Conservation (phyloP, 208 protist genomes). For the Chromosphaera perkinsii region DNA sequence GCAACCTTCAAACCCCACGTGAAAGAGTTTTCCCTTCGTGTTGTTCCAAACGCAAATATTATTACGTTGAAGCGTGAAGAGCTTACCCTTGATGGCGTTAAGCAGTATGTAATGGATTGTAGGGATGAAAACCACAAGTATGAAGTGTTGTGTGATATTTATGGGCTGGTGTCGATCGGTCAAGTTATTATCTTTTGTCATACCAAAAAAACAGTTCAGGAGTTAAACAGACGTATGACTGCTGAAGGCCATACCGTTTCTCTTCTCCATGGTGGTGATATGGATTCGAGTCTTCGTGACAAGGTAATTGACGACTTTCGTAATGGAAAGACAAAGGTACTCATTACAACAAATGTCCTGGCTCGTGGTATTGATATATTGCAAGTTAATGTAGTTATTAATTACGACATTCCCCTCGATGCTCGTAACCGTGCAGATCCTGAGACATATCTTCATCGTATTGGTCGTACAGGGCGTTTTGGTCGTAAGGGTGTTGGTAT, state of each 20-base stretch:
- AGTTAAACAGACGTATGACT: constrained; percentile 25
- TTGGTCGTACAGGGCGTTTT: constrained; percentile 58
- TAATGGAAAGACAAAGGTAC: constrained; percentile 42
- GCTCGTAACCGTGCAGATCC: constrained; percentile 32
- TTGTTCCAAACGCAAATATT: constrained; percentile 1
- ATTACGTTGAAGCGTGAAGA: constrained; percentile 17
- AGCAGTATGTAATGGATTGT: constrained; percentile 27
- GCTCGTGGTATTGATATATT: constrained; percentile 64
- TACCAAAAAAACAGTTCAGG: constrained; percentile 11
- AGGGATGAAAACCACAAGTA: constrained; percentile 28
- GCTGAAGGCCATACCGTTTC: constrained; percentile 43
- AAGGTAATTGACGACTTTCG: constrained; percentile 32
- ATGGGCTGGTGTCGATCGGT: constrained; percentile 44
- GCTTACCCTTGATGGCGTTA: constrained; percentile 24
- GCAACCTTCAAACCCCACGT: constrained; percentile 43
- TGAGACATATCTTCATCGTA: constrained; percentile 56
- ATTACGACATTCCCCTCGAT: constrained; percentile 34
- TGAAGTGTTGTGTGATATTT: constrained; percentile 47
- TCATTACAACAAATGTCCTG: constrained; percentile 60
- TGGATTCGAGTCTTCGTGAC: constrained; percentile 43
- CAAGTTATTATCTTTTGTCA: constrained; percentile 61
- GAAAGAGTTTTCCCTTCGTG: constrained; percentile 8
- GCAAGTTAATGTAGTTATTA: constrained; percentile 44
- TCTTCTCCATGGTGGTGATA: constrained; percentile 24
- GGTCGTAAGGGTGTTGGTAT: constrained; percentile 47